Percentiles rank a stretch among this genome's conserved stretches.
These are phyloP conservation scores for Grigorovia transvaalensis DNA, from an alignment of 805 yeast genomes.

Conservation along the genomic window DNA sequence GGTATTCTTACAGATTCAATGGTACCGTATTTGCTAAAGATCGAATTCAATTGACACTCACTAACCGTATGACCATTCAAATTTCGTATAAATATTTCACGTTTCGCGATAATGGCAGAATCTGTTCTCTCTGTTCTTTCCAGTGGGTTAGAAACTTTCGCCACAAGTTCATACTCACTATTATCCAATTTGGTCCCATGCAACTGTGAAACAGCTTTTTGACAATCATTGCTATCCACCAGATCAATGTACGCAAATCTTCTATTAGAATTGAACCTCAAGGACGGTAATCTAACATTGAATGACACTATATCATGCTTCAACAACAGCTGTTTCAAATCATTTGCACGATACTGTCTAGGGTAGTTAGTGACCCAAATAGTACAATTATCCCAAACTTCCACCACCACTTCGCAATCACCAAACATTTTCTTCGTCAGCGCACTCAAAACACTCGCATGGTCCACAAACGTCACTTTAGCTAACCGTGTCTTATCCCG, in stretches of 20 bases:
- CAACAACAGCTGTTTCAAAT: constrained; percentile 34
- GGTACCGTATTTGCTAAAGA: constrained; percentile 41
- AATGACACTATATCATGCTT: constrained; percentile 25
- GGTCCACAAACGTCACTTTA: constrained; percentile 45
- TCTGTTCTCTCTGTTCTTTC: constrained; percentile 34
- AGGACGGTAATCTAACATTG: constrained; percentile 55
- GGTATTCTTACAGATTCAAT: constrained; percentile 38
- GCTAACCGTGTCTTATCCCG: constrained; percentile 31
- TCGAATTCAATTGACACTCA: constrained; percentile 29
- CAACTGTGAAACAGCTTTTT: constrained; percentile 32
- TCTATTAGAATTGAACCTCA: constrained; percentile 42
- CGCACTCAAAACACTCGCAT: constrained; percentile 43
- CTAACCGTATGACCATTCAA: constrained; percentile 38
- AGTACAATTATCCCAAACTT: constrained; percentile 38
- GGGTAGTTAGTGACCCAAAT: constrained; percentile 73
- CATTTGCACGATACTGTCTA: constrained; percentile 35
- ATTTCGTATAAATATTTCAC: constrained; percentile 48
- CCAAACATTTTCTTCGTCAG: constrained; percentile 46
- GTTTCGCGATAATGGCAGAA: constrained; percentile 37
- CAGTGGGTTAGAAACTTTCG: constrained; percentile 52
- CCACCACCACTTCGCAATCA: constrained; percentile 36
- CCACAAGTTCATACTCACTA: constrained; percentile 35
- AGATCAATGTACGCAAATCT: constrained; percentile 70
- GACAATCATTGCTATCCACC: constrained; percentile 33
- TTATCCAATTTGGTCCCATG: constrained; percentile 32